phyloP scores from a whole-genome alignment of 2,329 filamentous ascomycete species.

The Aspergillus texensis region DNA sequence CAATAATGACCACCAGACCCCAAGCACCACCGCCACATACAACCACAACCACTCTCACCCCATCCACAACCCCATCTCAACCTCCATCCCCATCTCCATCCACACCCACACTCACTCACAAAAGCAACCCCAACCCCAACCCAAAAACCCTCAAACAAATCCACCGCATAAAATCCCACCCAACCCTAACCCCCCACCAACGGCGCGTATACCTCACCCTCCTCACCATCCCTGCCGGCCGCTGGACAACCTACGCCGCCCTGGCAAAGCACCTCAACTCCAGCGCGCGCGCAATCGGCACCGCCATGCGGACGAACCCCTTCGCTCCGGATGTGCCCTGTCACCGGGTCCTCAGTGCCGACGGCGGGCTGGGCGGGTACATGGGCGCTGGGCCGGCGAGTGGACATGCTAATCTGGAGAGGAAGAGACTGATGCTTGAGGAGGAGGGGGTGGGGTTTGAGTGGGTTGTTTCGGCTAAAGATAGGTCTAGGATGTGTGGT shows the following conservation, averaged over 20 bases:
- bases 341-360: conserved; percentile 76
- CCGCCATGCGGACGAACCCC: conserved; percentile 74
- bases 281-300: conserved; percentile 76
- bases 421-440: conserved; percentile 38
- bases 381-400: conserved; percentile 53
- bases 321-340: conserved; percentile 83
- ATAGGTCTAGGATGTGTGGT: background rate
- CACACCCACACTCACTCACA: conserved; percentile 11
- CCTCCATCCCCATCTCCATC: background rate
- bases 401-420: conserved; percentile 41
- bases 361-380: conserved; percentile 61
- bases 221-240: conserved; percentile 74
- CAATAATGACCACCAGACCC: background rate
- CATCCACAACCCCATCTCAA: background rate
- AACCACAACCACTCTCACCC: background rate
- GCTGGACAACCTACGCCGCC: conserved; percentile 76
- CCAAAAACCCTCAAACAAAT: background rate
- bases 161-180: conserved; percentile 46
- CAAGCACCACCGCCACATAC: background rate
- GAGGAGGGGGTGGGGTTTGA: conserved; percentile 43
- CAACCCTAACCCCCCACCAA: conserved; percentile 54
- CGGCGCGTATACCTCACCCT: conserved; percentile 68
- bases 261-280: conserved; percentile 69
- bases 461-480: conserved; percentile 22
- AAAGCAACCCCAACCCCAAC: conserved; percentile 32